These are phyloP conservation scores for Colletotrichum gloeosporioides DNA, from an alignment of 2,329 filamentous ascomycete species.

Conservation along the genomic window DNA sequence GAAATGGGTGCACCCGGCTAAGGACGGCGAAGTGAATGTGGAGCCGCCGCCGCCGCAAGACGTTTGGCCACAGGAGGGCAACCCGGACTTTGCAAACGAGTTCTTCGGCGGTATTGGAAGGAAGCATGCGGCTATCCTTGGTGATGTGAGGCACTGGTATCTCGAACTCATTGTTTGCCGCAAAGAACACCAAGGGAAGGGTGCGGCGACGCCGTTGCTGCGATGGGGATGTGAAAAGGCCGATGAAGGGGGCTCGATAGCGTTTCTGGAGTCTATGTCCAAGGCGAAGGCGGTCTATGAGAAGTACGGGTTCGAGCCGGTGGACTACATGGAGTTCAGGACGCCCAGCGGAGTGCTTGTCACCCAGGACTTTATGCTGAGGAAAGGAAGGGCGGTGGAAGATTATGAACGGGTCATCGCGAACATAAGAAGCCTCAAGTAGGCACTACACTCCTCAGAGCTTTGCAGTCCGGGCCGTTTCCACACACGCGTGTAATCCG, in stretches of 20 bases:
- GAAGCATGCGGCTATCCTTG: constrained; percentile 43
- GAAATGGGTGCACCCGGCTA: constrained; percentile 48
- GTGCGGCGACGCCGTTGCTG: constrained; percentile 48
- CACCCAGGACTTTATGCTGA: constrained; percentile 41
- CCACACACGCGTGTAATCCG: too few relatives aligned
- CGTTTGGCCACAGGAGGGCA: constrained; percentile 44
- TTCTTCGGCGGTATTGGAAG: constrained; percentile 45
- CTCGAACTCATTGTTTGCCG: constrained; percentile 53
- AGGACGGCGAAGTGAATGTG: constrained; percentile 25
- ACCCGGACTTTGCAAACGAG: constrained; percentile 36
- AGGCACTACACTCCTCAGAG: not conserved
- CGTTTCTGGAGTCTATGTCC: constrained; percentile 57
- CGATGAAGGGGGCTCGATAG: constrained; percentile 44
- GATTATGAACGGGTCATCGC: not conserved
- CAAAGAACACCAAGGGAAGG: constrained; percentile 48
- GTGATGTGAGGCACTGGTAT: constrained; percentile 49
- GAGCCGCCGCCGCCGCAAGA: constrained; percentile 25
- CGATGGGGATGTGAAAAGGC: constrained; percentile 52
- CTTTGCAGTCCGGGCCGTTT: too few relatives aligned
- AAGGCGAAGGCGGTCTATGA: constrained; percentile 52
- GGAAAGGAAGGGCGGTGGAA: constrained; percentile 21
- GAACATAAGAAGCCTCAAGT: not conserved
- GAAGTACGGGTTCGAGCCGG: constrained; percentile 49
- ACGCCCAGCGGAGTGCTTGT: constrained; percentile 33
- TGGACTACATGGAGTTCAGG: constrained; percentile 39